phyloP scores from a whole-genome alignment of 495 filamentous ascomycete species.

The Bryoglossum gracile region DNA sequence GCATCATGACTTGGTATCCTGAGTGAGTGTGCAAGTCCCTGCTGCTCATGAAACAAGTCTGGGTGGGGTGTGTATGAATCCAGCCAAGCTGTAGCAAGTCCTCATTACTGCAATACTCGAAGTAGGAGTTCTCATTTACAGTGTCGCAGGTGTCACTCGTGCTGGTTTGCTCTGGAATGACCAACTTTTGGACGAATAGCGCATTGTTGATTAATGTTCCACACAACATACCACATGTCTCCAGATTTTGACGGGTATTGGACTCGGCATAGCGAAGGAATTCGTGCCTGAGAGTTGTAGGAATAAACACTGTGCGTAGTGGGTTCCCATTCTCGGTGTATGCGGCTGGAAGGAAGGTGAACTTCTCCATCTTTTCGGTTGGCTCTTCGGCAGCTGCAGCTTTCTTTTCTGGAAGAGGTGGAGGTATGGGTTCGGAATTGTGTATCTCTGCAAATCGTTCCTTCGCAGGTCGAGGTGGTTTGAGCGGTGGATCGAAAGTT shows the following conservation, averaged over 20 bases:
- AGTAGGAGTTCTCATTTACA: constrained; percentile 70
- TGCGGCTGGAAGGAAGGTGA: constrained; percentile 77
- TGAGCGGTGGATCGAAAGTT: constrained; percentile 6
- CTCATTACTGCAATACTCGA: constrained; percentile 80
- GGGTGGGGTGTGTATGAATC: constrained; percentile 96
- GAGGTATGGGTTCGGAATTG: constrained; percentile 11
- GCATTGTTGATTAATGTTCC: constrained; percentile 89
- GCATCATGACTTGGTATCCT: constrained; percentile 89
- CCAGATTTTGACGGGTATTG: constrained; percentile 75
- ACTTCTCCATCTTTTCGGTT: constrained; percentile 31
- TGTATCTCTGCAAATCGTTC: constrained; percentile 13
- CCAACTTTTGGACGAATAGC: constrained; percentile 75
- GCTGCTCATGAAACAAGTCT: constrained; percentile 97
- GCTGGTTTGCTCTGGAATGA: constrained; percentile 85
- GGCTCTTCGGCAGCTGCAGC: neutral
- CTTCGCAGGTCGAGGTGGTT: constrained; percentile 42
- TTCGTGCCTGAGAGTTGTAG: constrained; percentile 56
- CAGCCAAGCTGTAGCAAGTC: constrained; percentile 88
- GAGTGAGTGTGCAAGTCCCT: constrained; percentile 88
- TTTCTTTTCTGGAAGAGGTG: constrained; percentile 16
- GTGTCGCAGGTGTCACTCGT: constrained; percentile 94
- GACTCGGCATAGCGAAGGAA: constrained; percentile 66
- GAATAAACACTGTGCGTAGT: constrained; percentile 81
- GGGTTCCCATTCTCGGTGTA: constrained; percentile 84
- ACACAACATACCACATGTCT: constrained; percentile 92